Conservation (phyloP, 1,284 basidiomycete species). For the Rhizoctonia solani region DNA sequence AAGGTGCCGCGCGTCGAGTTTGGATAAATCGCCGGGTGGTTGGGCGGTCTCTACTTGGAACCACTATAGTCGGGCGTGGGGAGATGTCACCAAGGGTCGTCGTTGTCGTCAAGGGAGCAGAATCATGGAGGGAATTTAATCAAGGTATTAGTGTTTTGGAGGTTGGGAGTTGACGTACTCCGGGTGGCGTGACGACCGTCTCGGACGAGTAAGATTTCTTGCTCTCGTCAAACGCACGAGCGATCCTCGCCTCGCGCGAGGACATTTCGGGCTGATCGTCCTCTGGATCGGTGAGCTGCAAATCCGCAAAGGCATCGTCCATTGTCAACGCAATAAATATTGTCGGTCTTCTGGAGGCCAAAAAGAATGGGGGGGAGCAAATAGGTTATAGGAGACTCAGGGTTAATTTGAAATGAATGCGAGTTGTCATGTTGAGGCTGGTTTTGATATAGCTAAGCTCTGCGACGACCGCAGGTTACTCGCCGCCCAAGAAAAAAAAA, state of each 20-base stretch:
- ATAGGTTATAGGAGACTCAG: neutral
- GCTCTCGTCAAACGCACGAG: constrained; percentile 38
- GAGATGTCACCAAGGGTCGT: constrained; percentile 1
- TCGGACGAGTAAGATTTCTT: constrained; percentile 38
- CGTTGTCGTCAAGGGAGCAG: constrained; percentile 2
- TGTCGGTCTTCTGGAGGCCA: neutral
- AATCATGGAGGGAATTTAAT: constrained; percentile 2
- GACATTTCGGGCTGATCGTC: constrained; percentile 18
- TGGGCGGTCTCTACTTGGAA: constrained; percentile 19
- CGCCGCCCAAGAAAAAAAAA: too few relatives aligned
- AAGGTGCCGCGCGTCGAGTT: constrained; percentile 24
- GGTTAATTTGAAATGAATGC: neutral
- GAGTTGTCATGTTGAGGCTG: constrained; percentile 9
- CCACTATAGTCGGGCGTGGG: neutral
- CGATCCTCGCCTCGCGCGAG: constrained; percentile 38
- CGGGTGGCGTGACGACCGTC: constrained; percentile 35
- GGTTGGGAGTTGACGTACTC: constrained; percentile 26
- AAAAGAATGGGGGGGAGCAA: constrained; percentile 1
- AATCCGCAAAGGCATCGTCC: constrained; percentile 29
- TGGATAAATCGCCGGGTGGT: constrained; percentile 1
- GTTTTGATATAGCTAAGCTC: neutral
- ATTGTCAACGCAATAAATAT: constrained; percentile 19
- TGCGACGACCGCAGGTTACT: constrained; percentile 16
- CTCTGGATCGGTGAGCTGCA: constrained; percentile 23
- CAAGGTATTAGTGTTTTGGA: neutral